phyloP scores from a whole-genome alignment of 257 asterid genomes.

The Jacaranda mimosifolia region DNA sequence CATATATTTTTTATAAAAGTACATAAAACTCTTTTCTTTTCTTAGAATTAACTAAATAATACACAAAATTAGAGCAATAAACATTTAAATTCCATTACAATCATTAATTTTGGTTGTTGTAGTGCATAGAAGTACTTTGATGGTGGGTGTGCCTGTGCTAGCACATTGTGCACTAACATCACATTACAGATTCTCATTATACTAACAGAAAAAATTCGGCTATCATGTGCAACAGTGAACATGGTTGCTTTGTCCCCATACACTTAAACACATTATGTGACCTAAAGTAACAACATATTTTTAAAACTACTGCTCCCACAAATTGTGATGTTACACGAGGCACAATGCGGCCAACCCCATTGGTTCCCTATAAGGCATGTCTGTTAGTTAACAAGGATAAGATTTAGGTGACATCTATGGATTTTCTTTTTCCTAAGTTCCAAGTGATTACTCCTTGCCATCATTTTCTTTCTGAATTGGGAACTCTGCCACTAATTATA shows the following conservation, averaged over 20 bases:
- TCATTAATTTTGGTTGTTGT: too few relatives aligned
- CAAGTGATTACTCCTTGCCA: constrained; percentile 23
- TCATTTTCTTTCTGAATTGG: constrained; percentile 27
- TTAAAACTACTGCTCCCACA: constrained; percentile 2
- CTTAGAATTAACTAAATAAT: too few relatives aligned
- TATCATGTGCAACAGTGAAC: constrained; percentile 40
- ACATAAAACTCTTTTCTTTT: too few relatives aligned
- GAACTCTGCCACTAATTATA: neutral
- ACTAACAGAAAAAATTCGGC: constrained; percentile 25
- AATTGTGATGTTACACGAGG: constrained; percentile 42
- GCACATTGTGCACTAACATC: constrained; percentile 49
- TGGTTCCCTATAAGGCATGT: constrained; percentile 24
- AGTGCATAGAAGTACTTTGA: neutral
- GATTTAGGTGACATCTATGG: constrained; percentile 3
- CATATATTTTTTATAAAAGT: too few relatives aligned
- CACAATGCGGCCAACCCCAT: constrained; percentile 32
- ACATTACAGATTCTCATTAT: constrained; percentile 31
- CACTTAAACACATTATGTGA: constrained; percentile 46
- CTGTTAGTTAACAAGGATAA: constrained; percentile 30
- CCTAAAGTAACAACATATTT: constrained; percentile 47
- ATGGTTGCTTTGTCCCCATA: constrained; percentile 59
- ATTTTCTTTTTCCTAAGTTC: neutral
- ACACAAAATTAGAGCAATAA: too few relatives aligned
- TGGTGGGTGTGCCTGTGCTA: constrained; percentile 56
- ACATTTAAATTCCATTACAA: too few relatives aligned